Evolutionary conservation across 129 eudicot species (phyloP).

Genomic region (Dittrichia graveolens): DNA sequence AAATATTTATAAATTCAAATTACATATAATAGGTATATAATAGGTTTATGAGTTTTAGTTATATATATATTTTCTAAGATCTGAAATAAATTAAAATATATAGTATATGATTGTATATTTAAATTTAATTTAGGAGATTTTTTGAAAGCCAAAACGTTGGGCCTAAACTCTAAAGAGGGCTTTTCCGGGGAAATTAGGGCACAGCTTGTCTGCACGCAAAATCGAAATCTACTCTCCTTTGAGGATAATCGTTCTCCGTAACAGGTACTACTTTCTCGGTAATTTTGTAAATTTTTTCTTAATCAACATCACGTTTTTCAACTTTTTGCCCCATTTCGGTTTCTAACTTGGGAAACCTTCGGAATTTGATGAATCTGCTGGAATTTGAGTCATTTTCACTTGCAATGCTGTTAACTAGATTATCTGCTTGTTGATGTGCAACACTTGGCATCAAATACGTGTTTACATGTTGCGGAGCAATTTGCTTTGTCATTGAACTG

Average conservation of each 20-base stretch:
- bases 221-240: conserved; percentile 12
- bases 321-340: conserved; percentile 16
- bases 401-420: conserved; percentile 31
- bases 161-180: conserved; percentile 21
- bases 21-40: too few relatives aligned
- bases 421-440: neutral
- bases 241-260: conserved; percentile 11
- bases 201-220: conserved; percentile 30
- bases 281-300: neutral
- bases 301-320: neutral
- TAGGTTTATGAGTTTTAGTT: too few relatives aligned
- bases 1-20: too few relatives aligned
- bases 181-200: conserved; percentile 41
- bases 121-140: too few relatives aligned
- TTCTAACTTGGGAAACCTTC: neutral
- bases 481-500: neutral
- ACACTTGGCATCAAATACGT: conserved; percentile 18
- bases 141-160: conserved; percentile 27
- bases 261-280: conserved; percentile 23
- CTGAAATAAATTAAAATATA: too few relatives aligned
- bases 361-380: conserved; percentile 10
- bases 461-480: conserved; percentile 22
- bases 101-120: too few relatives aligned
- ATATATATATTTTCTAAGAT: too few relatives aligned
- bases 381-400: conserved; percentile 13